Evolutionary conservation across 768 basidiomycete species (phyloP).

Genomic region (Hygrophorus russula): DNA sequence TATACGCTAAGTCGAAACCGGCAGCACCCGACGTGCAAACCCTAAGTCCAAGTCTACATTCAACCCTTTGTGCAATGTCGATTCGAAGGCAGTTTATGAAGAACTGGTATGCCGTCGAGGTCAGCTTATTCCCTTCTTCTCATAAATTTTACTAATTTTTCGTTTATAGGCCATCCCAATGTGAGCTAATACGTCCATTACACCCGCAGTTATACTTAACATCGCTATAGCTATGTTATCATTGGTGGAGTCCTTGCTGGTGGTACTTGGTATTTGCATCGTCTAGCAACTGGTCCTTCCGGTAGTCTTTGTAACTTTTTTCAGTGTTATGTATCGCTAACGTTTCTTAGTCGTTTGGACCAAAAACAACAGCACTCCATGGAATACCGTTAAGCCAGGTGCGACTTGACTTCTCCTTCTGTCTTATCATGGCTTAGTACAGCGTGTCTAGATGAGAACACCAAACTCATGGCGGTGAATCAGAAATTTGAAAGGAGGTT

Average conservation of each 20-base stretch:
- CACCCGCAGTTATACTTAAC: conserved; percentile 1
- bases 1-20: too few species aligned
- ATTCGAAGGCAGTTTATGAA: conserved; percentile 37
- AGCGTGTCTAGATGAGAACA: conserved; percentile 46
- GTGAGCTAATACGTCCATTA: conserved; percentile 19
- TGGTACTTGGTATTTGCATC: conserved; percentile 56
- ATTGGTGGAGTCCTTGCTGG: conserved; percentile 42
- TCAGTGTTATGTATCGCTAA: neutral
- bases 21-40: neutral
- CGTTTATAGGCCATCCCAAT: conserved; percentile 37
- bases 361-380: conserved; percentile 76
- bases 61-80: conserved; percentile 7
- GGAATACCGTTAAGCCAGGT: conserved; percentile 55
- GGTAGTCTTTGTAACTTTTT: conserved; percentile 25
- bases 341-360: conserved; percentile 40
- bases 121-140: conserved; percentile 17
- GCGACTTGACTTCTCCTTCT: too few species aligned
- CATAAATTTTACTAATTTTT: conserved; percentile 1
- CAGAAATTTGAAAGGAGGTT: conserved; percentile 70
- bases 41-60: conserved; percentile 6
- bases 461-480: conserved; percentile 58
- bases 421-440: too few species aligned
- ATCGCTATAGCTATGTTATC: conserved; percentile 32
- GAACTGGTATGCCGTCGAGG: conserved; percentile 71
- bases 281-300: conserved; percentile 48